Base-by-base conservation (phyloP, 1,284 basidiomycete genomes). In the Leccinum angustisporum region DNA sequence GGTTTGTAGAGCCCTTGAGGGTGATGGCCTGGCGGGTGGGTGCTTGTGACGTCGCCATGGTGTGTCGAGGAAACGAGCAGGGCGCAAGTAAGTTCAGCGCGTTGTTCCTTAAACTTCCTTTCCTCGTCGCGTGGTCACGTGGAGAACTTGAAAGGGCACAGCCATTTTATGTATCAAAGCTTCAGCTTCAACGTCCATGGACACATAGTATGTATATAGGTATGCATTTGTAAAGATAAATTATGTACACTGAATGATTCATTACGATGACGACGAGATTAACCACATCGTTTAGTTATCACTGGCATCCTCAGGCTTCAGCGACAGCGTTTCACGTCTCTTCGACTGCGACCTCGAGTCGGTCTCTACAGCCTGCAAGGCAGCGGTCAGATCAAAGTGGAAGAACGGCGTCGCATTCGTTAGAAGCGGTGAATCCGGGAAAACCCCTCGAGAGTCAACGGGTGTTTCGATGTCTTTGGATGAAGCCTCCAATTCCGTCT, bases 1-100 rank as follows among this genome's bases (percentile, higher is more conserved):
- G 84, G 53, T 89, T 86, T 0, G 94, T 95, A 0, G 94, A 97
- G 1, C 97, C 97, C 73, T 98, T 97, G 76, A 99, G 89, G 1
- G 94, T 96, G 68, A 97, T 96, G 5, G 89, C 85, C 65, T 91
- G 88, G 51, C 85, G 83, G 21, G 84, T 85, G 5, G 79, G 80
- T 58, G 86, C 84, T 78, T 91, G 89, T 70, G 84, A 89, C 5
- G 85, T 82, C 13, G 78, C 71, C 80, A 82, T 82, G 34, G 48
- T 36, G 50, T 59, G 53, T 55, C 43, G 11, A 36, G 34, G 21
- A 18, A 48, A 40, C 48, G 27, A 48, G 7, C 16, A 34, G 6
- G 9, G 5, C 11, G 11, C 33, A 34, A 34, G 33, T 7, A 25
- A 36, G 58, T 38, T 18, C 21, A 40, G 10, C 66, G 54, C 48